A percentile compares a stretch with the other conserved stretches of the same genome.
Conservation (phyloP, 2,329 filamentous ascomycete species). For the Cercospora brassicicola region DNA sequence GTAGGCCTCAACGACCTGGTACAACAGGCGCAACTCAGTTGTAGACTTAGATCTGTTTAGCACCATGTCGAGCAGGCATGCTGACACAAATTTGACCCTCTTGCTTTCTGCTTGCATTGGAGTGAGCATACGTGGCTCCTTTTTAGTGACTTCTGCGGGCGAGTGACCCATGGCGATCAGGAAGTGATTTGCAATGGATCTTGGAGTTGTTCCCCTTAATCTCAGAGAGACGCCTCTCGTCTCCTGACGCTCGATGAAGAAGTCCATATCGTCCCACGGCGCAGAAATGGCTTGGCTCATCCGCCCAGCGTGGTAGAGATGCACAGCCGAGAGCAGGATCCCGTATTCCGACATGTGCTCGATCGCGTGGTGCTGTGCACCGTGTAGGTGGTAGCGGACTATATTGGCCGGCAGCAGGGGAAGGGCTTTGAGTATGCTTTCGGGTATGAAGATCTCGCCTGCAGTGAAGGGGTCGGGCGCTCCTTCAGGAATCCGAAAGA, state of each 20-base stretch:
- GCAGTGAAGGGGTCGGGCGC: neutral
- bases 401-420: neutral
- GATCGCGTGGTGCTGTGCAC: neutral
- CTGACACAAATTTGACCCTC: neutral
- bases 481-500: neutral
- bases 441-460: neutral
- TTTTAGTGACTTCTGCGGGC: neutral
- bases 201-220: neutral
- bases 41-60: neutral
- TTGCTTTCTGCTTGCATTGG: neutral
- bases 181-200: neutral
- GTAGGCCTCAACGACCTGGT: neutral
- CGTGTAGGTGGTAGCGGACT: neutral
- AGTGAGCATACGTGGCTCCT: neutral
- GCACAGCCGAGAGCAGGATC: neutral
- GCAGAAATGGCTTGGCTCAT: neutral
- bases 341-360: neutral
- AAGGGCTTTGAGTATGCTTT: neutral
- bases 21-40: neutral
- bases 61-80: neutral
- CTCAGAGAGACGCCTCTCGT: neutral
- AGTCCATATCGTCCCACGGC: neutral
- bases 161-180: neutral
- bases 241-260: neutral
- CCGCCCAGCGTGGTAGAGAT: slow-evolving; percentile 1